A percentile compares a stretch with the other conserved stretches of the same genome.
These are phyloP conservation scores for grape (Vitis vinifera) DNA, from an alignment of 164 flowering plant species.

Conservation along the genomic window DNA sequence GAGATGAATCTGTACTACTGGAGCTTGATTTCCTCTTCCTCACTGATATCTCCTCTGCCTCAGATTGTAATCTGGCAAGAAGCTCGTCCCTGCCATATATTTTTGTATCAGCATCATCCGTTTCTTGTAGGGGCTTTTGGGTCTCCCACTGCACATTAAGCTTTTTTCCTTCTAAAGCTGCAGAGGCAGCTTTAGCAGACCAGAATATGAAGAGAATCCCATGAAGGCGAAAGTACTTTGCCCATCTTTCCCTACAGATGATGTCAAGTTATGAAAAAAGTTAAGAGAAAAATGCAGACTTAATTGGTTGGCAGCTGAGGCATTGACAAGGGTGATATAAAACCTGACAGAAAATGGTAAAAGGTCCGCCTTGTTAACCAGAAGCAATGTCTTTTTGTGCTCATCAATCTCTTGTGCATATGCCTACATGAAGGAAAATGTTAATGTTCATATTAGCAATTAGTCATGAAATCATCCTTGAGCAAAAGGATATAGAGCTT, in stretches of 20 bases:
- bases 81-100: slow-evolving; percentile 86
- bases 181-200: slow-evolving; percentile 97
- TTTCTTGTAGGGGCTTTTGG: slow-evolving; percentile 17
- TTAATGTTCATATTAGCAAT: not conserved
- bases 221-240: slow-evolving; percentile 59
- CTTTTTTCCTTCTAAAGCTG: slow-evolving; percentile 66
- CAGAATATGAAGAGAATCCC: slow-evolving; percentile 81
- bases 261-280: slow-evolving; percentile 8
- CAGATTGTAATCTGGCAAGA: slow-evolving; percentile 71
- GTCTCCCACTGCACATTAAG: slow-evolving; percentile 29
- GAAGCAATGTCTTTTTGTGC: slow-evolving; percentile 80
- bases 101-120: slow-evolving; percentile 48
- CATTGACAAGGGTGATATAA: not conserved
- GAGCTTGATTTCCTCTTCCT: slow-evolving; percentile 31
- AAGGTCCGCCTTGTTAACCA: slow-evolving; percentile 95
- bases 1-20: slow-evolving; percentile 13
- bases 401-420: slow-evolving; percentile 82
- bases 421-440: slow-evolving; percentile 39
- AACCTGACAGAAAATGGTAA: slow-evolving; percentile 74
- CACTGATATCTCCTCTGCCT: slow-evolving; percentile 78
- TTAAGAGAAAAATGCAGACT: not conserved
- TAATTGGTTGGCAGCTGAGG: not conserved
- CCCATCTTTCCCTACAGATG: slow-evolving; percentile 76
- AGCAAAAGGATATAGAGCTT: not conserved
- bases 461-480: not conserved